Base-by-base conservation (phyloP, 2,329 filamentous ascomycete genomes). In the Colletotrichum orchidophilum region DNA sequence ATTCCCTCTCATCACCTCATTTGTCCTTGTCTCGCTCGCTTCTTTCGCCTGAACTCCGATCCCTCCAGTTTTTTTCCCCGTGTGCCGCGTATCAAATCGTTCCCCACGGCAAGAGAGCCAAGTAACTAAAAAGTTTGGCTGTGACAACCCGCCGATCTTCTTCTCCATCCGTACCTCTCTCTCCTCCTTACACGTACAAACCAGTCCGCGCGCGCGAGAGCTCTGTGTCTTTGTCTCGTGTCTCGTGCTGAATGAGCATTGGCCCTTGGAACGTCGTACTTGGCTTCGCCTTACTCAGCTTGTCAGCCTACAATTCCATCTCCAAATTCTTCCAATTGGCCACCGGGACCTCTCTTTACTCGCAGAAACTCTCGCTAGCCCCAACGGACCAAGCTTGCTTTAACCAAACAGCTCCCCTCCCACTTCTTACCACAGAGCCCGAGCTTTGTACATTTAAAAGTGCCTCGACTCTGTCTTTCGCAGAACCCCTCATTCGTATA, bases 301-400 rank as follows among this genome's bases (percentile, higher is more conserved):
- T 52, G 8, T 21, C 21, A 50, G 50, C 31, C 42, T 24, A 26
- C 57, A 1, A 24, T 52, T 31, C 54, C 18, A 5, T 5, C 24
- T 27, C 46, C 66, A 54, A 50, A 66, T 53, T 42, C 35, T 46
- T 63, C 66, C 54, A 53, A 70, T 66, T 70, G 63, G 63, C 52
- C 55, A 35, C 54, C 35, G 31, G 11, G 15, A 50, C 58, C 24
- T 31, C 21, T n/a, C 35, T 55, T 55, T 39, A n/a, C 33, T 70
- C 67, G 63, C 67, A 70, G 54, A 70, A 70, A 70, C 52, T 21
- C 55, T 70, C 55, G 35, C 55, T 15, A n/a, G 26, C 26, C 42
- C 42, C 52, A 15, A 46, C 39, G 39, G 33, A 35, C 33, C 24
- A 31, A 29, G 35, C 33, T 35, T 9, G 24, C 29, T 46, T 3